Evolutionary conservation across 2,329 filamentous ascomycete genomes (phyloP), one percentile per base, ranked within the genome.

Genomic region (Talaromyces sp.): DNA sequence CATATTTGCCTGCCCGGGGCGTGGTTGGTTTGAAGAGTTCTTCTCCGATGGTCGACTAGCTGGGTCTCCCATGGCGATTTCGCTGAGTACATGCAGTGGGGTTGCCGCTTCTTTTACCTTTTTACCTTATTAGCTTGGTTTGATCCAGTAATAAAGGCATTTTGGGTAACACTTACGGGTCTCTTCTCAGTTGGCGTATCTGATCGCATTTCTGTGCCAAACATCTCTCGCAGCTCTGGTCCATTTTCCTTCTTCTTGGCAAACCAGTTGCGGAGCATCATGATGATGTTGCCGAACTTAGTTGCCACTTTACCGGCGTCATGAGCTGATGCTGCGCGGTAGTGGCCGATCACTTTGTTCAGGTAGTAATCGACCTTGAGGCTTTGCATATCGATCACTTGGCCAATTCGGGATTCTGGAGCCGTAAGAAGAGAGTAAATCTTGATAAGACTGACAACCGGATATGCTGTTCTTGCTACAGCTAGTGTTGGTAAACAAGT

Each of bases 181-280:
- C 46, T 29, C 22, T 51, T 50, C 1, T 47, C 49, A 16, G 41
- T 35, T 10, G 42, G 27, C n/a, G 39, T 39, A 14, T 58, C 54
- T 9, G 57, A 43, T 9, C 40, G 48, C 22, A 40, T 47, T 19
- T 60, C 55, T 1, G 57, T 29, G 22, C 56, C 54, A 8, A 71
- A 65, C 0, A 62, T 56, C 39, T 70, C 64, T 29, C 60, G 63
- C 27, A 68, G 33, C 3, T 52, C 61, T 4, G 53, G 51, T 5
- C 62, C 57, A 47, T 73, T 66, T 44, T 71, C 71, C 40, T 68
- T 84, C 77, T 64, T 82, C 56, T 75, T 77, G 54, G 67, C 69
- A 66, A 88, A 89, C 87, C 88, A 90, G 22, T 80, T 82, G 37
- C 83, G 83, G 22, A 92, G 73, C 85, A 91, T 87, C 45, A 81